Conservation (phyloP, 495 filamentous ascomycete species). For the Margaritispora aquatica region DNA sequence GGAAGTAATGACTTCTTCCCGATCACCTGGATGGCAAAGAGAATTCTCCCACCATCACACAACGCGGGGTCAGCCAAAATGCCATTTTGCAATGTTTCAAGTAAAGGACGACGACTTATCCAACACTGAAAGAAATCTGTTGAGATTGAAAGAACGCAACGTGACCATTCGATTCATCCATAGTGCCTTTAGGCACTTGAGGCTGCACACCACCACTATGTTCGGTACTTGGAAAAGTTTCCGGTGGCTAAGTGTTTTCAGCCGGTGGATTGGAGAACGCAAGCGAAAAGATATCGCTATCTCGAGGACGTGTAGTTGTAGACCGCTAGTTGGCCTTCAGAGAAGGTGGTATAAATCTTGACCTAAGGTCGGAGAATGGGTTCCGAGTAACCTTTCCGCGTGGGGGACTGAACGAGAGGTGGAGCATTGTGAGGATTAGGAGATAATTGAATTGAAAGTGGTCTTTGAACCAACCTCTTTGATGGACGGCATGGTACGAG, state of each 20-base stretch:
- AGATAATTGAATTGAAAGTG: not conserved
- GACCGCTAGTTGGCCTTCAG: not conserved
- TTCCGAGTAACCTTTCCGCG: not conserved
- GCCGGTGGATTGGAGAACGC: not conserved
- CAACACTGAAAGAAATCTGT: too few species aligned
- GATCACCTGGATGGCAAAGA: not conserved
- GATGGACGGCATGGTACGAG: too few species aligned
- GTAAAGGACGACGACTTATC: not conserved
- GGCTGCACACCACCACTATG: not conserved
- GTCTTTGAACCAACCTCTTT: not conserved
- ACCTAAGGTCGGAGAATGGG: not conserved
- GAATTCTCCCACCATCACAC: not conserved
- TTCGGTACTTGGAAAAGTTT: not conserved
- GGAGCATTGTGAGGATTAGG: not conserved
- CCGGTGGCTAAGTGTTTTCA: not conserved
- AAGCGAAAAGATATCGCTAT: not conserved
- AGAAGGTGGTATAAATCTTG: not conserved
- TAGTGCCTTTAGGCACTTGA: not conserved
- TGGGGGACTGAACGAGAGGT: not conserved
- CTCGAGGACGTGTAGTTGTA: not conserved
- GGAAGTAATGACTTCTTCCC: not conserved
- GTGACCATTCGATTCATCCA: not conserved
- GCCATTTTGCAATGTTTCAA: not conserved
- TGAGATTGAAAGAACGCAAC: not conserved
- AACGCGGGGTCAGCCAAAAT: not conserved